Percentiles rank a stretch among this genome's conserved stretches.
phyloP scores from a whole-genome alignment of 495 filamentous ascomycete genomes.

The Monascus purpureus region DNA sequence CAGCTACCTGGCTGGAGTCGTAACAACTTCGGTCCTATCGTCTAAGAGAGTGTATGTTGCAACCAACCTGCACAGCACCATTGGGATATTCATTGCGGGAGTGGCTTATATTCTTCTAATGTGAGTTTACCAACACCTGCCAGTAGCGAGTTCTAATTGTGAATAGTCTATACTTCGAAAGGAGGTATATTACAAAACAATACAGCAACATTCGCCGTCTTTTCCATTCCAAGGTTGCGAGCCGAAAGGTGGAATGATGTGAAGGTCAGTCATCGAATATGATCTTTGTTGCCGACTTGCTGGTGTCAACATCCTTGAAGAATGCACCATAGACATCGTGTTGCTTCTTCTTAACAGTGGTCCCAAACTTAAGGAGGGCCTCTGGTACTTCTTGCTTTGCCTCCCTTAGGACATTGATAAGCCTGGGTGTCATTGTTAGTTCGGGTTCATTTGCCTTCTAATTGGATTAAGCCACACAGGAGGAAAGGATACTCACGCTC shows the following conservation, averaged over 20 bases:
- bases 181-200: conserved; percentile 37
- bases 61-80: conserved; percentile 26
- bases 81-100: conserved; percentile 36
- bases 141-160: background rate
- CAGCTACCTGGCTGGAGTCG: conserved; percentile 19
- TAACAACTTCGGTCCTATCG: conserved; percentile 18
- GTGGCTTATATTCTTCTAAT: conserved; percentile 40
- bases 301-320: conserved; percentile 65
- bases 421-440: conserved; percentile 15
- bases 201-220: conserved; percentile 25
- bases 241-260: conserved; percentile 8
- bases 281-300: conserved; percentile 81
- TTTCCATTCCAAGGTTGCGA: conserved; percentile 9
- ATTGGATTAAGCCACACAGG: no score
- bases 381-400: conserved; percentile 84
- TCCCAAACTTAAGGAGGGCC: conserved; percentile 79
- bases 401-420: conserved; percentile 84
- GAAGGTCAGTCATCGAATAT: conserved; percentile 61
- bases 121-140: conserved; percentile 31
- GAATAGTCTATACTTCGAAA: conserved; percentile 45
- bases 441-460: no score
- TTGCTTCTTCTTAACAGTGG: conserved; percentile 97
- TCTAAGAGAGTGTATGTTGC: conserved; percentile 12
- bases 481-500: conserved; percentile 45
- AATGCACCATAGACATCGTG: conserved; percentile 89